Evolutionary conservation across 805 yeast genomes (phyloP).

Genomic region (Lipomyces japonicus): DNA sequence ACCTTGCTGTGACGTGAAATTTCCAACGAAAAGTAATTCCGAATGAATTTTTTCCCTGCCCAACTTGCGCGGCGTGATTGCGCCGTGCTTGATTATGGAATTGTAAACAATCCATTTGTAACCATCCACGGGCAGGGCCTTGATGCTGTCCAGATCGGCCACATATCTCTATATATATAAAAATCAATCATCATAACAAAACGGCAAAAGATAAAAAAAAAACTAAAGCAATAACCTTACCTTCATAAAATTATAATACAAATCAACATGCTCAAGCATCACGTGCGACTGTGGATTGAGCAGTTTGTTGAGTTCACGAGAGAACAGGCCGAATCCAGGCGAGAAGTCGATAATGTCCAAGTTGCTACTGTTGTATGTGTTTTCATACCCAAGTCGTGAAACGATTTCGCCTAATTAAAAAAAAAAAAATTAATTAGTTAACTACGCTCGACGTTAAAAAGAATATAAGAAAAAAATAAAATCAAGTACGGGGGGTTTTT

Average conservation of each 20-base stretch:
- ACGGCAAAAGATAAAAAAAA: too few species aligned
- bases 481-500: too few species aligned
- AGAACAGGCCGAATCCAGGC: not conserved
- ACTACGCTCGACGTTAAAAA: too few species aligned
- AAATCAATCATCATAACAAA: too few species aligned
- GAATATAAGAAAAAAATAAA: too few species aligned
- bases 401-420: not conserved
- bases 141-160: constrained; percentile 3
- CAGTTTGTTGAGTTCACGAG: not conserved
- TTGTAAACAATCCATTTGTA: constrained; percentile 64
- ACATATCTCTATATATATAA: not conserved
- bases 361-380: not conserved
- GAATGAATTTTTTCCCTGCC: constrained; percentile 47
- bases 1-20: constrained; percentile 53
- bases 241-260: not conserved
- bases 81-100: constrained; percentile 44
- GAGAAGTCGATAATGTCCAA: not conserved
- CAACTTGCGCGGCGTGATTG: constrained; percentile 42
- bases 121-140: constrained; percentile 48
- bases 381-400: not conserved
- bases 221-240: too few species aligned
- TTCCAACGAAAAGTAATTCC: constrained; percentile 56
- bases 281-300: not conserved
- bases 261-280: not conserved
- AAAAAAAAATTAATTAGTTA: not conserved